Evolutionary conservation across 208 protist species (phyloP).

Genomic region (Trypanosoma rangeli): DNA sequence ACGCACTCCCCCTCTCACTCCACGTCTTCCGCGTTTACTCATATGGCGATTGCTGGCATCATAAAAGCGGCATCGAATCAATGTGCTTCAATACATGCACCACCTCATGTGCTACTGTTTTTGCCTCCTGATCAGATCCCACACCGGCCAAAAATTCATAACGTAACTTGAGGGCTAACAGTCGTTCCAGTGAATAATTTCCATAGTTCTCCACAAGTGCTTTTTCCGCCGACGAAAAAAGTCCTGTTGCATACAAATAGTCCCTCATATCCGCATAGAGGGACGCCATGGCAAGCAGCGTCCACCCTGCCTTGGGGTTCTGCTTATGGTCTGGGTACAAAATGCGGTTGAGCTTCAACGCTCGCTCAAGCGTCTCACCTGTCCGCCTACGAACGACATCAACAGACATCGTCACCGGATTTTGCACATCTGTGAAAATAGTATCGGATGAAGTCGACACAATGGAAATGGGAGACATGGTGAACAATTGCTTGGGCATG

Average conservation of each 20-base stretch:
- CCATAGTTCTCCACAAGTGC: slow-evolving; percentile 61
- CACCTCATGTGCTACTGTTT: slow-evolving; percentile 73
- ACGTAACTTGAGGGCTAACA: slow-evolving; percentile 56
- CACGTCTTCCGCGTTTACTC: not conserved
- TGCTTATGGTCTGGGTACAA: slow-evolving; percentile 57
- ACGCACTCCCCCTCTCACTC: not conserved
- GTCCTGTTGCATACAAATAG: slow-evolving; percentile 85
- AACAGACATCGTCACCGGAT: slow-evolving; percentile 37
- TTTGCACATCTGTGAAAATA: slow-evolving; percentile 53
- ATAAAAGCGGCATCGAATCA: slow-evolving; percentile 42
- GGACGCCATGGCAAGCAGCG: slow-evolving; percentile 71
- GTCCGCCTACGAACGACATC: slow-evolving; percentile 52
- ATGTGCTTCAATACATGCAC: slow-evolving; percentile 65
- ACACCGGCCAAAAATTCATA: slow-evolving; percentile 87
- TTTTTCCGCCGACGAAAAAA: slow-evolving; percentile 80
- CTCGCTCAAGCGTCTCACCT: slow-evolving; percentile 64
- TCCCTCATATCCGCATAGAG: slow-evolving; percentile 88
- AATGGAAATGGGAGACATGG: slow-evolving; percentile 53
- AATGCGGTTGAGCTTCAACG: slow-evolving; percentile 70
- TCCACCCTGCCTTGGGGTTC: slow-evolving; percentile 63
- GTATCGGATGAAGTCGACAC: slow-evolving; percentile 60
- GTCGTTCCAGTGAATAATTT: slow-evolving; percentile 51
- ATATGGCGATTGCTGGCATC: not conserved
- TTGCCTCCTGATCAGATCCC: slow-evolving; percentile 83
- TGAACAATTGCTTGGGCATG: slow-evolving; percentile 73